Evolutionary conservation across 306 rosid genomes (phyloP), one percentile per base, ranked within the genome.

Genomic region (Senna siamea): DNA sequence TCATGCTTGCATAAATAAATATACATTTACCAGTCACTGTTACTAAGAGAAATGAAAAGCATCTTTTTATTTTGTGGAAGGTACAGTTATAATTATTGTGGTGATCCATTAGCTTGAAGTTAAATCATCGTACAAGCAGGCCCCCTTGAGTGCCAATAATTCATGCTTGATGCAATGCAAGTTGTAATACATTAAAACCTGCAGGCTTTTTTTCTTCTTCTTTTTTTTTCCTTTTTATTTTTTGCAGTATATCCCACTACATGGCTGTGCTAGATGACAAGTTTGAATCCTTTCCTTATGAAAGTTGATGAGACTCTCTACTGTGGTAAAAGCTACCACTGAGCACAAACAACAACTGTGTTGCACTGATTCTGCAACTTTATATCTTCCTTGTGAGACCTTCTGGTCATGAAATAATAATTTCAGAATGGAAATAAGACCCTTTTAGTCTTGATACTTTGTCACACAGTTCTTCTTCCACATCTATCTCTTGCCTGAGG

Each of bases 121-220:
- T 40, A 43, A 79, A 68, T 74, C 72, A 79, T 68, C 58, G 69
- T 61, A 73, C 76, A 26, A 44, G 34, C 69, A 73, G 72, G 69
- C 63, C 68, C 68, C 66, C 38, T 50, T 68, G 62, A 46, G 79
- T 40, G 32, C 58, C 76, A 84, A 84, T 80, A 80, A 84, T 77
- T 73, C 82, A 69, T 73, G 58, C 50, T 73, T 74, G 78, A 74
- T 64, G 17, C 69, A 69, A 47, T 69, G 76, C 76, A 69, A 41
- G 76, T 58, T 80, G 83, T 76, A 77, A 55, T 48, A 41, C 83
- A 76, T 72, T 61, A 72, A 34, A 75, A 71, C 13, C 17, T 75
- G 81, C 74, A 69, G 66, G 74, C 69, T 65, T 75, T 84, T 70
- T 6, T n/a, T 34, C 7, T 2, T 59, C 2, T 59, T 14, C 6